A percentile compares a stretch with the other conserved stretches of the same genome.
phyloP scores from a whole-genome alignment of 1,284 basidiomycete species.

The Cutaneotrichosporon arboriforme region DNA sequence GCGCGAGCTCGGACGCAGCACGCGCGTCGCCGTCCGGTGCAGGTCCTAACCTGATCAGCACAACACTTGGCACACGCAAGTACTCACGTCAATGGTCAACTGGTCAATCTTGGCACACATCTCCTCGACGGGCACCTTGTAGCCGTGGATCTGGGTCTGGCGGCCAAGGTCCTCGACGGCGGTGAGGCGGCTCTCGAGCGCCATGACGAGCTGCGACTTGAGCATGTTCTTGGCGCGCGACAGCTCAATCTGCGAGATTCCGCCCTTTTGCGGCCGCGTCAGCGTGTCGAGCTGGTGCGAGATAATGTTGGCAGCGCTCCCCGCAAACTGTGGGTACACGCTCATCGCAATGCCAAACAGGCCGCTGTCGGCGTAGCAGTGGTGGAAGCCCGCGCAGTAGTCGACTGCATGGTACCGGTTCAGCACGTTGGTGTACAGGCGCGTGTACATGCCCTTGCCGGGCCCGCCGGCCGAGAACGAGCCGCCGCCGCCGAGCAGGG shows the following conservation, averaged over 20 bases:
- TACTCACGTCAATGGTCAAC: conserved; percentile 69
- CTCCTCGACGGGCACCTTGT: conserved; percentile 79
- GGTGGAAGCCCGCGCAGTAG: conserved; percentile 96
- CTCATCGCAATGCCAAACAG: conserved; percentile 89
- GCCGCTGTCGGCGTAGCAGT: conserved; percentile 92
- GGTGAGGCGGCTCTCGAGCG: conserved; percentile 81
- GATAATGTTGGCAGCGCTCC: conserved; percentile 73
- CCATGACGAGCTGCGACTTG: conserved; percentile 91
- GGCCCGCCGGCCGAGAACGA: conserved; percentile 68
- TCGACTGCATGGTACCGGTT: conserved; percentile 93
- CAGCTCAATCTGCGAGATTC: conserved; percentile 57
- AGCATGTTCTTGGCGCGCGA: conserved; percentile 91
- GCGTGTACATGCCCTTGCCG: conserved; percentile 98
- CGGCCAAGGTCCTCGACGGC: conserved; percentile 70
- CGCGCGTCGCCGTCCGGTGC: conserved; percentile 42
- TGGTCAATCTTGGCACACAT: conserved; percentile 87
- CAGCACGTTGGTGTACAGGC: conserved; percentile 93
- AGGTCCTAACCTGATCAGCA: conserved; percentile 32
- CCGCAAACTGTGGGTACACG: conserved; percentile 65
- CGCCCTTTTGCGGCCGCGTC: conserved; percentile 45
- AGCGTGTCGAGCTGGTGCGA: conserved; percentile 64
- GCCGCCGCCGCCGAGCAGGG: conserved; percentile 89
- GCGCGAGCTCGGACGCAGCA: conserved; percentile 34
- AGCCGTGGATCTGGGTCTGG: conserved; percentile 83
- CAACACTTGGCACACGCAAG: conserved; percentile 21